phyloP scores from a whole-genome alignment of 2,329 filamentous ascomycete genomes.

The Clarireedia homoeocarpa region DNA sequence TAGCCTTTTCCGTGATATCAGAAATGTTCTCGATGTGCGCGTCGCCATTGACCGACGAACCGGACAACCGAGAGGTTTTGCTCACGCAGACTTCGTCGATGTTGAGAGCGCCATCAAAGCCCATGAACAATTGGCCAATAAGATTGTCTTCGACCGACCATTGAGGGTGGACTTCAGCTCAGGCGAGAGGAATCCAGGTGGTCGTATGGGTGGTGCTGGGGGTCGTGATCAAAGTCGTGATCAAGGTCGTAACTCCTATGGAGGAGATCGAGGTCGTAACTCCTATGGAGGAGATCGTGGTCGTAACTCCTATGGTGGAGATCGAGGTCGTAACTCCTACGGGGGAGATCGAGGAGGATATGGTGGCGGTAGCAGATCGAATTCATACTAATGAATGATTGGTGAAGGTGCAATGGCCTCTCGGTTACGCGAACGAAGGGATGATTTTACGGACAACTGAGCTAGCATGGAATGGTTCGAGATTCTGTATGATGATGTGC shows the following conservation, averaged over 20 bases:
- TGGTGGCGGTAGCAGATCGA: not conserved
- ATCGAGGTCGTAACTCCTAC: not conserved
- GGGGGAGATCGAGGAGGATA: not conserved
- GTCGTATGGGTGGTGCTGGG: not conserved
- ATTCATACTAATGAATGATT: not conserved
- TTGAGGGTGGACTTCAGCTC: constrained; percentile 56
- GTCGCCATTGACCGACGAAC: constrained; percentile 76
- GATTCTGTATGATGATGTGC: constrained; percentile 11
- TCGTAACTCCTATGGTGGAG: not conserved
- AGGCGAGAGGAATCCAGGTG: constrained; percentile 2
- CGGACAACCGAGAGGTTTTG: constrained; percentile 75
- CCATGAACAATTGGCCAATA: constrained; percentile 44
- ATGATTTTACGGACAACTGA: not conserved
- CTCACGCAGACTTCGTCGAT: constrained; percentile 72
- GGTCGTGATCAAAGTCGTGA: not conserved
- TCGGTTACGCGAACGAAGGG: not conserved
- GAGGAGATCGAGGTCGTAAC: not conserved
- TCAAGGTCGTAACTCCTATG: not conserved
- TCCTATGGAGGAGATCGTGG: not conserved
- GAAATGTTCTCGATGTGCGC: constrained; percentile 66
- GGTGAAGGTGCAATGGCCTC: not conserved
- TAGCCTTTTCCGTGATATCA: constrained; percentile 62
- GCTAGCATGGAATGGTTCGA: not conserved
- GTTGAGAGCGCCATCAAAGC: constrained; percentile 56
- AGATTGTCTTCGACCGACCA: constrained; percentile 55